Conservation (phyloP, 106 monocot species). For the Dendrobium officinale region DNA sequence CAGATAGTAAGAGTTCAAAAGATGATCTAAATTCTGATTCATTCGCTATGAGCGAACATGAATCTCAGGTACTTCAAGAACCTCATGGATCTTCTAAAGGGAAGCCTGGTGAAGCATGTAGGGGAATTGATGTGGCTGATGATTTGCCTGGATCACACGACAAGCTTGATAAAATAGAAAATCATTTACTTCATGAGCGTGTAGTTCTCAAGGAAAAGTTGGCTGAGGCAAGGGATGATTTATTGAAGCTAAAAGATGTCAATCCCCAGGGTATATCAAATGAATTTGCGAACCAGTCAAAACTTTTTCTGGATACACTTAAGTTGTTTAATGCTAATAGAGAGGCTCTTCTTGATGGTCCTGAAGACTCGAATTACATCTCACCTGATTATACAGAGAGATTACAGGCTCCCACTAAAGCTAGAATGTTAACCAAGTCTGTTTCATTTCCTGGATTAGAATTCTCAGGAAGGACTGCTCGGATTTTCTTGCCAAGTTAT, state of each 20-base stretch:
- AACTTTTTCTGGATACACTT: conserved; percentile 24
- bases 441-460: conserved; percentile 6
- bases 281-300: conserved; percentile 2
- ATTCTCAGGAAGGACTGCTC: neutral
- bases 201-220: conserved; percentile 10
- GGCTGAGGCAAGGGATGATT: conserved; percentile 1
- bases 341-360: conserved; percentile 29
- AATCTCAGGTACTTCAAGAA: neutral
- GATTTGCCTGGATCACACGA: neutral
- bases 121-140: neutral
- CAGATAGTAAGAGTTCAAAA: conserved; percentile 9
- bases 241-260: conserved; percentile 10
- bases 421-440: neutral
- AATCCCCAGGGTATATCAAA: neutral
- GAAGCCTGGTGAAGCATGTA: conserved; percentile 8
- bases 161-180: conserved; percentile 11
- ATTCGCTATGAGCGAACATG: conserved; percentile 4
- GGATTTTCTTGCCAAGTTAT: neutral
- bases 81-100: neutral
- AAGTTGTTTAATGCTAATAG: conserved; percentile 30
- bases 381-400: conserved; percentile 11
- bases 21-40: conserved; percentile 8
- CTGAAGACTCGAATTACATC: conserved; percentile 20
- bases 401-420: neutral
- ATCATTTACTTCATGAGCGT: conserved; percentile 9